Evolutionary conservation across 2,329 filamentous ascomycete genomes (phyloP).

Genomic region (Paecilomyces dactylethromorphus): DNA sequence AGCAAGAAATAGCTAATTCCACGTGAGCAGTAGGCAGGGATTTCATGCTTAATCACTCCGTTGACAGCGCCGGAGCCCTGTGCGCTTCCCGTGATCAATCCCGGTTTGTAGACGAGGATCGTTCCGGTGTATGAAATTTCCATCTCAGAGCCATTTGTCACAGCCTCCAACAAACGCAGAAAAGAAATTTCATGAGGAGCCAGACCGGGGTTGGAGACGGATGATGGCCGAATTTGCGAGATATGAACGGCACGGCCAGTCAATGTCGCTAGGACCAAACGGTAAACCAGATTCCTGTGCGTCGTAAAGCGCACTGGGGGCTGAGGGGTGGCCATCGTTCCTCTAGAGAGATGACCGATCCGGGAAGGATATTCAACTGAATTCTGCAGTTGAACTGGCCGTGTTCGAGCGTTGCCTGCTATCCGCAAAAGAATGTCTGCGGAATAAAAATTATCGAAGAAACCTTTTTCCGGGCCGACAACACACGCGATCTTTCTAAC

Average conservation of each 20-base stretch:
- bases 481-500: background rate
- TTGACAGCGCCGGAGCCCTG: constrained; percentile 65
- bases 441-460: constrained; percentile 24
- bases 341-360: background rate
- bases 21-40: constrained; percentile 69
- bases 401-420: background rate
- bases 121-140: constrained; percentile 97
- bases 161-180: constrained; percentile 82
- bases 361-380: background rate
- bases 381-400: background rate
- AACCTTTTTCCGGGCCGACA: constrained; percentile 20
- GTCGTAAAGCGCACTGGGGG: constrained; percentile 67
- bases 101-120: constrained; percentile 83
- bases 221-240: constrained; percentile 84
- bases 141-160: constrained; percentile 92
- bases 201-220: constrained; percentile 79
- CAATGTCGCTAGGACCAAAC: constrained; percentile 82
- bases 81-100: constrained; percentile 80
- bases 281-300: constrained; percentile 74
- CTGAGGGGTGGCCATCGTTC: constrained; percentile 38
- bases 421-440: background rate
- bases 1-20: constrained; percentile 90
- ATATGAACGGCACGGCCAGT: constrained; percentile 86
- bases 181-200: constrained; percentile 92
- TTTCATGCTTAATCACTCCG: constrained; percentile 72